Evolutionary conservation across 140 eudicot species (phyloP), one percentile per base, ranked within the genome.

Genomic region (Senecio squalidus): DNA sequence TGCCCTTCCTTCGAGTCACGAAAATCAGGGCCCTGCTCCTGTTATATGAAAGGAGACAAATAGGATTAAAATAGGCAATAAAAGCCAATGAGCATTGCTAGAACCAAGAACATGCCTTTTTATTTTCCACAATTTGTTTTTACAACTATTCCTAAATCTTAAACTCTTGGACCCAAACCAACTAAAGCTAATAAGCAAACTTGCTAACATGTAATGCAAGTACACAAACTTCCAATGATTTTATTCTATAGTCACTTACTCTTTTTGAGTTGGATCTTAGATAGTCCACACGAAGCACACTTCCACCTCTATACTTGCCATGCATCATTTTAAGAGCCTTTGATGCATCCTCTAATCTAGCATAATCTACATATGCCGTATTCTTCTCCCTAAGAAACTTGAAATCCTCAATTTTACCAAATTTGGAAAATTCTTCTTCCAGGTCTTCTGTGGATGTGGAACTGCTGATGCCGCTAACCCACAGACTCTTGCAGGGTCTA

Each of bases 381-480:
- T 77, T 84, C 23, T 92, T 82, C 21, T 92, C 96, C 69, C 94
- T 84, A 43, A 74, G 55, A 54, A 92, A 92, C 59, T 73, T 92
- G 27, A 83, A 79, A 62, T 92, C 96, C 79, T 92, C 89, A 6
- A 92, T 75, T 73, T 75, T 75, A 39, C 98, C 98, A 56, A 84
- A 87, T 63, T 69, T 84, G 16, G 43, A 26, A 58, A 92, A 87
- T 49, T 84, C 93, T 55, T 70, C 77, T 69, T 92, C 98, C 50
- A 92, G 51, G 41, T 75, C 84, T 76, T 92, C 95, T 74, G 68
- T 87, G 29, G 92, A 62, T 60, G 78, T 70, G 36, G 96, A 77
- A 58, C 58, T 70, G 79, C 82, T 71, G 58, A 92, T 77, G 50
- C 95, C 95, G 45, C 95, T 80, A 25, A 87, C 93, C 98, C 98